These are phyloP conservation scores for Fusarium illudens DNA, from an alignment of 2,329 filamentous ascomycete species.

Conservation along the genomic window DNA sequence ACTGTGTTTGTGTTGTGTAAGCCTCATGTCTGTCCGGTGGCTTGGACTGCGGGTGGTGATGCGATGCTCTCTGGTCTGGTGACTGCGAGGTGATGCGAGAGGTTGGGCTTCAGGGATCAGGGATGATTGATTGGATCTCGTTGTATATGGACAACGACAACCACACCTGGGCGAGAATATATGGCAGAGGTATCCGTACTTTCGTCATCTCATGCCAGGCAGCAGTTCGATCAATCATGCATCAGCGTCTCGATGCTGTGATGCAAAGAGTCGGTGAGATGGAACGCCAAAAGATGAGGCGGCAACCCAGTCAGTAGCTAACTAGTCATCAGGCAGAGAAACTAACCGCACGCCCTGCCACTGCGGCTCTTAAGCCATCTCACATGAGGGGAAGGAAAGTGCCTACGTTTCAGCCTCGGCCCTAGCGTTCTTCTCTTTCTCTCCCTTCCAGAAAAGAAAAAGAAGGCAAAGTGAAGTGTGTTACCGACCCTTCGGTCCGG, in stretches of 20 bases:
- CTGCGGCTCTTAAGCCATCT: background rate
- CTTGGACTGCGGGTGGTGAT: background rate
- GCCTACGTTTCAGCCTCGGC: background rate
- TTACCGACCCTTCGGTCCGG: background rate
- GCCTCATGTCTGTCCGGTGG: background rate
- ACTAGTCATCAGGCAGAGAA: background rate
- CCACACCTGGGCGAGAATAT: background rate
- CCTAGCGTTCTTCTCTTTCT: background rate
- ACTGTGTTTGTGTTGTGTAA: constrained; percentile 12
- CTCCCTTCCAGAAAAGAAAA: background rate
- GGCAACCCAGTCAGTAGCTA: background rate
- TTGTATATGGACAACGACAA: background rate
- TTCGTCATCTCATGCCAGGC: background rate
- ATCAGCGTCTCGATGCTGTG: background rate
- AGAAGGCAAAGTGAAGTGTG: background rate
- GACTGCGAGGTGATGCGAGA: background rate
- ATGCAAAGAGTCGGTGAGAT: background rate
- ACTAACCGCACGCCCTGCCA: background rate
- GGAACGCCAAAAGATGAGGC: background rate
- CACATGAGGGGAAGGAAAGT: background rate
- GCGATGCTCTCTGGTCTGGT: background rate
- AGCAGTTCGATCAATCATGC: background rate
- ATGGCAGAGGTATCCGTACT: background rate
- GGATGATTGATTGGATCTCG: background rate
- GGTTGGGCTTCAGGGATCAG: background rate